Evolutionary conservation across 2,329 filamentous ascomycete species (phyloP).

Genomic region (Curvularia sp.): DNA sequence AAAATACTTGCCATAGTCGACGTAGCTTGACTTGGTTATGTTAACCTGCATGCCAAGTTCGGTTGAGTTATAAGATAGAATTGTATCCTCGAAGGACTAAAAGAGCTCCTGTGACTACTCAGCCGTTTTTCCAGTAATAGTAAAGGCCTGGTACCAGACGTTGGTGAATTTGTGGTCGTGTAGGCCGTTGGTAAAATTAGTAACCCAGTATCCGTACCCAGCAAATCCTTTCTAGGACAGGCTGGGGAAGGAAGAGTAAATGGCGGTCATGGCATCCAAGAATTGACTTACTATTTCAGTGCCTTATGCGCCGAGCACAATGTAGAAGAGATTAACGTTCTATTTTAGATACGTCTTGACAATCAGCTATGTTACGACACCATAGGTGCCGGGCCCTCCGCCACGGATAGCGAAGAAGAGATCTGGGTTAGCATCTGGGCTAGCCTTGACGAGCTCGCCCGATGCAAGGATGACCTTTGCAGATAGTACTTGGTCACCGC

Average conservation of each 20-base stretch:
- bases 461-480: conserved; percentile 38
- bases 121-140: conserved; percentile 1
- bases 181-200: neutral
- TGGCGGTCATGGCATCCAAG: conserved; percentile 4
- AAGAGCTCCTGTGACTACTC: neutral
- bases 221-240: conserved; percentile 8
- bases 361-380: conserved; percentile 38
- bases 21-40: conserved; percentile 7
- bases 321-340: neutral
- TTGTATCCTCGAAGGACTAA: conserved; percentile 6
- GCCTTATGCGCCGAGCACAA: conserved; percentile 11
- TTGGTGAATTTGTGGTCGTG: conserved; percentile 8
- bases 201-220: conserved; percentile 2
- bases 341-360: conserved; percentile 35
- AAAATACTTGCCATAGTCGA: conserved; percentile 9
- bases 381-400: conserved; percentile 43
- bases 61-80: conserved; percentile 8
- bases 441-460: conserved; percentile 35
- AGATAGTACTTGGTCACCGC: conserved; percentile 34
- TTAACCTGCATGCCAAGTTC: conserved; percentile 7
- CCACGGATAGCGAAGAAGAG: conserved; percentile 43
- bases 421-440: conserved; percentile 33
- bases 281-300: conserved; percentile 4
- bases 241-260: conserved; percentile 22
- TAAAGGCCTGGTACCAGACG: conserved; percentile 17